Evolutionary conservation across 2,329 filamentous ascomycete species (phyloP), one percentile per base, ranked within the genome.

Genomic region (Aspergillus melleus): DNA sequence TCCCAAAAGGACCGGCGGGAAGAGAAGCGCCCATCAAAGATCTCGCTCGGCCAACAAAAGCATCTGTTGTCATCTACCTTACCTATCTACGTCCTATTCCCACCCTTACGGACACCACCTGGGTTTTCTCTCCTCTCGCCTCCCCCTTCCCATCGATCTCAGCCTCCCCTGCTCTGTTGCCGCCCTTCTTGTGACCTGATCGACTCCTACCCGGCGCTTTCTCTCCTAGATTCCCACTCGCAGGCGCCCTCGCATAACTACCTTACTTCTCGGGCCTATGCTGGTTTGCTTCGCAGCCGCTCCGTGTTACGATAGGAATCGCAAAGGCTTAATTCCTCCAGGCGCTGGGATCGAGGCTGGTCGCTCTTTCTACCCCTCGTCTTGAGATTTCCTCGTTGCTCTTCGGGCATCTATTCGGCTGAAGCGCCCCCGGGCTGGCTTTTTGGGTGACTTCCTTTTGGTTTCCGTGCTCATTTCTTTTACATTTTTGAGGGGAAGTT

Each of bases 241-340:
- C 61, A 62, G 61, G 59, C 64, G 65, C 65, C 59, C 57, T 63
- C 59, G 50, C 64, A 64, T 63, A 60, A 29, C 26, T 9, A 29
- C 26, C 49, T 49, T 50, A 54, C 49, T 53, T 56, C 51, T 46
- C 44, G 42, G 55, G 59, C 58, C 54, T 60, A 61, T 61, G 58
- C 55, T 58, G 52, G 54, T 56, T 57, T 57, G 55, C 53, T 56
- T 57, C 59, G 55, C 53, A 58, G 49, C 56, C 58, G 54, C 57
- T 59, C 54, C 39, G 52, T 57, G 50, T 57, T 56, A 55, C 59
- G 26, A 47, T 51, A 60, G 53, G 55, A 49, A 44, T 64, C 29
- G 57, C 50, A 50, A 57, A 52, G 60, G 57, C 51, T 58, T 49
- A 47, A 32, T 55, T 57, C 20, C 52, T 50, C 9, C 29, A 57